Base-by-base conservation (phyloP, 441 rosid genomes). In the Gossypium aridum region DNA sequence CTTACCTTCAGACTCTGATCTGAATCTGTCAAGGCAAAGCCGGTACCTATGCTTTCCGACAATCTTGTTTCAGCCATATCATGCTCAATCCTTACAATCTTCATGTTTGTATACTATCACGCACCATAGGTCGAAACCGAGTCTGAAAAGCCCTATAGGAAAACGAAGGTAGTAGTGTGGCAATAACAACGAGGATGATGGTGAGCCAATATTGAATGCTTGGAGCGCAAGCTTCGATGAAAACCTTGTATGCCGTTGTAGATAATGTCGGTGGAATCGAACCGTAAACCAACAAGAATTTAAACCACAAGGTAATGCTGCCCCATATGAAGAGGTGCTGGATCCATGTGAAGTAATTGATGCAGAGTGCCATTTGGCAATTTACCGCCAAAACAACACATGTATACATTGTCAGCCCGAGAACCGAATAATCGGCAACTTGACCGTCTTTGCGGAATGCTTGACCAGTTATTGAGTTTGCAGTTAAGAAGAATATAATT, bases 291-390 rank as follows among this genome's bases (percentile, higher is more conserved):
- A 87, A 72, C 71, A 92, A 70, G 81, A 94, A 94, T 73, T 91
- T 28, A 64, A 91, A 92, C 97, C 98, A 94, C n/a, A 84, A 69
- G 9, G 83, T 90, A 12, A 91, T 86, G 88, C 97, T 91, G 74
- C 98, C 96, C 97, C 98, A 94, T 49, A 92, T 85, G 88, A 91
- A 88, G 55, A 91, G 77, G 60, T 94, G 98, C 10, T 94, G 98
- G 74, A 94, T 92, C 95, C 93, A 92, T 23, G 98, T 94, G 91
- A 92, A 94, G 90, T 94, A 92, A 78, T 88, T 91, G 75, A 92
- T 86, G 12, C 92, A 92, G 7, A 94, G 80, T 7, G 97, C 97
- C 90, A 92, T 91, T 75, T 94, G 99, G 79, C 87, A 88, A 78
- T 94, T 94, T 63, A 94, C 99, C 0, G 82, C 79, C 97, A 97